Percentiles rank a stretch among this genome's conserved stretches.
Evolutionary conservation across 2,329 filamentous ascomycete genomes (phyloP).

Genomic region (Pseudogymnoascus sp.): DNA sequence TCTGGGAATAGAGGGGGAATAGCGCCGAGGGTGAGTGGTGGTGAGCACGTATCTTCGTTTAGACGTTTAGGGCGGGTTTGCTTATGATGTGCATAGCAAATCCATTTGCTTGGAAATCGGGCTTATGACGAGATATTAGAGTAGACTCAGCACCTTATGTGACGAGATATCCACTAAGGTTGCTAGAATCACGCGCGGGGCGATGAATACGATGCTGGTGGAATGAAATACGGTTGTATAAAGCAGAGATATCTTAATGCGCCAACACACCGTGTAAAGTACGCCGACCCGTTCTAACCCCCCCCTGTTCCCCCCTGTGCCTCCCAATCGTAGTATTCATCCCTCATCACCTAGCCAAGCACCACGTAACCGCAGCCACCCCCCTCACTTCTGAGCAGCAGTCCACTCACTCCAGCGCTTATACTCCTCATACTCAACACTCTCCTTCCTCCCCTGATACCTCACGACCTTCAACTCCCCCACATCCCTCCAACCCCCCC

Average conservation of each 20-base stretch:
- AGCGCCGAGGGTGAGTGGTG: background rate
- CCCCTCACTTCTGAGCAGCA: constrained; percentile 10
- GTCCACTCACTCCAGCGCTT: constrained; percentile 73
- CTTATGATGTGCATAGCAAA: background rate
- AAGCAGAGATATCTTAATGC: background rate
- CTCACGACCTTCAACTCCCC: constrained; percentile 64
- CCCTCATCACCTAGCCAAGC: background rate
- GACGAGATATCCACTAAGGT: background rate
- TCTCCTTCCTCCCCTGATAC: constrained; percentile 79
- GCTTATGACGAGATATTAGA: background rate
- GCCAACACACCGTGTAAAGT: too few species aligned
- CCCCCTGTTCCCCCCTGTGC: too few species aligned
- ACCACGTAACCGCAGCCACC: background rate
- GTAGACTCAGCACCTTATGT: background rate
- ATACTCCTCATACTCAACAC: constrained; percentile 63
- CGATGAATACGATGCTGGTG: background rate
- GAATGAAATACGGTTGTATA: background rate
- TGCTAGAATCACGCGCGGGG: background rate
- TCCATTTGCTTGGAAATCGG: background rate
- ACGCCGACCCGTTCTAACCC: background rate
- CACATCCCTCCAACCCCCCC: constrained; percentile 71
- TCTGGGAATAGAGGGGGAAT: background rate
- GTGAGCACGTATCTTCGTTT: background rate
- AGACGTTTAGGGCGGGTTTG: background rate
- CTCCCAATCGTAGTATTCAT: background rate